Evolutionary conservation across 441 rosid genomes (phyloP).

Genomic region (Brassica balearica): DNA sequence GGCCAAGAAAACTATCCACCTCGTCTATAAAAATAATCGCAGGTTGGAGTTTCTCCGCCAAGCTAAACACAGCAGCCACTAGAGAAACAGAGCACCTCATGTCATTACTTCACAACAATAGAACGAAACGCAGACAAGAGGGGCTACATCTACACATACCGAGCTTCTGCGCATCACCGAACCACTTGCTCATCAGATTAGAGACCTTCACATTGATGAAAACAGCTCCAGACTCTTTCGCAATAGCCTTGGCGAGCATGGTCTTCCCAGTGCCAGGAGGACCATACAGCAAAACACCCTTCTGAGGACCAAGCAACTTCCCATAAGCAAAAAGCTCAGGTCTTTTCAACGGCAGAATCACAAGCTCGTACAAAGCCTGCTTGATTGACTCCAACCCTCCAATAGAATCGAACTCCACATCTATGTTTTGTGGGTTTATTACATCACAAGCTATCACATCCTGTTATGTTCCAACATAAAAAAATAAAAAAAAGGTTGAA

Average conservation of each 20-base stretch:
- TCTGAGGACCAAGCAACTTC: slow-evolving; percentile 86
- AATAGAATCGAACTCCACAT: slow-evolving; percentile 81
- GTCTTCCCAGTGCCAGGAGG: slow-evolving; percentile 97
- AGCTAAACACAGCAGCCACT: slow-evolving; percentile 98
- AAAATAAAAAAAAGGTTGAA: not conserved
- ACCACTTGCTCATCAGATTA: slow-evolving; percentile 95
- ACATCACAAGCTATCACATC: slow-evolving; percentile 93
- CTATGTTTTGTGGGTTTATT: slow-evolving; percentile 82
- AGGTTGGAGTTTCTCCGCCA: slow-evolving; percentile 95
- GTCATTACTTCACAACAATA: slow-evolving; percentile 8
- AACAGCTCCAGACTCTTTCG: slow-evolving; percentile 88
- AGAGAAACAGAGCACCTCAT: slow-evolving; percentile 39
- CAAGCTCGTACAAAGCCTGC: slow-evolving; percentile 76
- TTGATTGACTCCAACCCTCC: slow-evolving; percentile 84
- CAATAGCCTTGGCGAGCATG: slow-evolving; percentile 94
- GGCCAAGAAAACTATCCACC: slow-evolving; percentile 96
- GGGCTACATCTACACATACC: slow-evolving; percentile 52
- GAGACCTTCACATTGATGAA: slow-evolving; percentile 84
- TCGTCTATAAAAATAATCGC: slow-evolving; percentile 97
- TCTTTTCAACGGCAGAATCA: slow-evolving; percentile 76
- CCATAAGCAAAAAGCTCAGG: slow-evolving; percentile 85
- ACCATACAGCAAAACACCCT: slow-evolving; percentile 86
- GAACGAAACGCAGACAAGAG: not conserved
- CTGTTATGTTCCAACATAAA: slow-evolving; percentile 42
- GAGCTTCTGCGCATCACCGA: slow-evolving; percentile 94